Percentiles rank a stretch among this genome's conserved stretches.
Evolutionary conservation across 257 asterid species (phyloP).

Genomic region (Solanum arcanum): DNA sequence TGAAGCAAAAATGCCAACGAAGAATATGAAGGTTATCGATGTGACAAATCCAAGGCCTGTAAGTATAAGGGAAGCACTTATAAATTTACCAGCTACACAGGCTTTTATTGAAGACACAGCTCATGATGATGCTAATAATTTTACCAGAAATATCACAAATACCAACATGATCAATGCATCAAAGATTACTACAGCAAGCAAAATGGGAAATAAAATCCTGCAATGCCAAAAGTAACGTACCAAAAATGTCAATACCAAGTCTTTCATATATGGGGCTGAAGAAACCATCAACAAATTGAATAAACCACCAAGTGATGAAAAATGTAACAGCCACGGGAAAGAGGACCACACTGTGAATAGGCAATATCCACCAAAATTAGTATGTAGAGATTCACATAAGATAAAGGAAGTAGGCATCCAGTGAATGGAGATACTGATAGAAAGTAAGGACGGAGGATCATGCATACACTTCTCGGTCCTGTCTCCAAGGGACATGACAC

Average conservation of each 20-base stretch:
- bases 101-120: not conserved
- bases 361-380: not conserved
- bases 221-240: constrained; percentile 29
- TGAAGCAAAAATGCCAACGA: constrained; percentile 81
- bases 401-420: not conserved
- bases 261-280: constrained; percentile 94
- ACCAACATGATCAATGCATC: not conserved
- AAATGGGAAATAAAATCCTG: not conserved
- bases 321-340: constrained; percentile 97
- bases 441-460: not conserved
- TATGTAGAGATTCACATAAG: not conserved
- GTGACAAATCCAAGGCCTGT: constrained; percentile 96
- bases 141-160: not conserved
- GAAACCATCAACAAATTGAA: constrained; percentile 96
- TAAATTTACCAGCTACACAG: not conserved
- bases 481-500: not conserved
- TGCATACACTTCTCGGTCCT: not conserved
- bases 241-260: constrained; percentile 82
- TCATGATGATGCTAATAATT: not conserved
- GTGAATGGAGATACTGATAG: not conserved
- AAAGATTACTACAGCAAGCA: not conserved
- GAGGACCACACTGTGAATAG: constrained; percentile 68
- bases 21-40: constrained; percentile 62
- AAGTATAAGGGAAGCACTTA: constrained; percentile 6
- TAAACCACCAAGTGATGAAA: constrained; percentile 92